Base-by-base conservation (phyloP, 1,139 yeast species). In the Suhomyces chickasaworum region DNA sequence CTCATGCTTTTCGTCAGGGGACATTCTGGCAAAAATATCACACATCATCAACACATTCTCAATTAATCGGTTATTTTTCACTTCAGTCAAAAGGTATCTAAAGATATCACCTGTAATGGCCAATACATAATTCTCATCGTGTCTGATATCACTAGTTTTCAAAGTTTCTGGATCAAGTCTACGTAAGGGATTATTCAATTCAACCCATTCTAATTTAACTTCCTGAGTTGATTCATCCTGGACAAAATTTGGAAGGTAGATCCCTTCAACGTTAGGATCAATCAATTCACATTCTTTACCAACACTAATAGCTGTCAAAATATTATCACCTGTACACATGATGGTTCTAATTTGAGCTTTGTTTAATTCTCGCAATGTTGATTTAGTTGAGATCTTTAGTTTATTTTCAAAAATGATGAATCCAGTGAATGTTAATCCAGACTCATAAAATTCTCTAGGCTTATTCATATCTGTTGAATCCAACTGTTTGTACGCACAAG, bases 291-390 rank as follows among this genome's bases (percentile, higher is more conserved):
- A 87, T 59, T 93, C 97, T 51, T 81, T 78, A 2, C 89, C 97
- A 20, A 93, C 99, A 66, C 96, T 87, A 21, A 95, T 81, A 0
- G 99, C 99, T 0, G 99, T 93, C 50, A 93, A 73, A 13, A 93
- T 82, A 61, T 93, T 93, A 63, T 93, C 99, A 44, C 99, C 99
- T 0, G 99, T 93, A 65, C 99, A 95, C 99, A 93, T 95, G 21
- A 90, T 74, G 0, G 95, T 88, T 55, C 98, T 75, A 46, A 93
- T 78, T 34, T 80, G 73, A 0, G 99, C 97, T 10, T 69, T 71
- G 34, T 69, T 69, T 45, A 93, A 73, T 49, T 79, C 76, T 15
- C 66, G 58, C 48, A 93, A 76, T 0, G 91, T 89, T 0, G 71
- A 67, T 5, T 76, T 74, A 0, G 97, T 87, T 0, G 86, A 71